Conservation (phyloP, 805 yeast species). For the Saccharomycopsis synnaedendra region DNA sequence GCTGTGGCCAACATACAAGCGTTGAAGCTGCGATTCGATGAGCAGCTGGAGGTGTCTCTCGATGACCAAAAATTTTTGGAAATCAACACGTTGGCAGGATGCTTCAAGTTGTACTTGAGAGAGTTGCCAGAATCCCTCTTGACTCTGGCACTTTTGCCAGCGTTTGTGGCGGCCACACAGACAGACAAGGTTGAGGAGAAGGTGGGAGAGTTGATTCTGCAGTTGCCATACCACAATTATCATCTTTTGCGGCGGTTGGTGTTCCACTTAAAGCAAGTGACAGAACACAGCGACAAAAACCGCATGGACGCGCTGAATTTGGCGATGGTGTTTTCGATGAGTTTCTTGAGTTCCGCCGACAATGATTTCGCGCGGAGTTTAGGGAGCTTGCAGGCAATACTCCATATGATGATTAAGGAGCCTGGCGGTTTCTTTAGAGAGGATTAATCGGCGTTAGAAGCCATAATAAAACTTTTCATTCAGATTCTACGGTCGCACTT, state of each 20-base stretch:
- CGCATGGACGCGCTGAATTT: constrained; percentile 83
- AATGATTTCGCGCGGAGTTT: constrained; percentile 31
- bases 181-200: constrained; percentile 23
- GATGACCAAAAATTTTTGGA: constrained; percentile 58
- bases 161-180: constrained; percentile 33
- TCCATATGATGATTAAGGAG: constrained; percentile 34
- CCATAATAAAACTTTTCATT: neutral
- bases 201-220: constrained; percentile 23
- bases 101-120: constrained; percentile 72
- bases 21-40: constrained; percentile 42
- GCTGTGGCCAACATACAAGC: constrained; percentile 47
- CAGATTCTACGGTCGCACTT: neutral
- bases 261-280: constrained; percentile 59
- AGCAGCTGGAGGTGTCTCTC: constrained; percentile 33
- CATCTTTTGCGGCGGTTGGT: constrained; percentile 56
- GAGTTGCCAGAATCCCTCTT: constrained; percentile 81
- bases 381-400: constrained; percentile 40
- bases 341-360: constrained; percentile 32
- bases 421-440: constrained; percentile 24
- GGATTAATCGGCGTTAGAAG: neutral
- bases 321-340: constrained; percentile 78
- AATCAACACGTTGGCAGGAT: constrained; percentile 78
- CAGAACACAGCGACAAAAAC: constrained; percentile 54
- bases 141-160: constrained; percentile 52
- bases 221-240: constrained; percentile 57